Conservation (phyloP, 495 filamentous ascomycete genomes). For the Thermothielavioides terrestris region DNA sequence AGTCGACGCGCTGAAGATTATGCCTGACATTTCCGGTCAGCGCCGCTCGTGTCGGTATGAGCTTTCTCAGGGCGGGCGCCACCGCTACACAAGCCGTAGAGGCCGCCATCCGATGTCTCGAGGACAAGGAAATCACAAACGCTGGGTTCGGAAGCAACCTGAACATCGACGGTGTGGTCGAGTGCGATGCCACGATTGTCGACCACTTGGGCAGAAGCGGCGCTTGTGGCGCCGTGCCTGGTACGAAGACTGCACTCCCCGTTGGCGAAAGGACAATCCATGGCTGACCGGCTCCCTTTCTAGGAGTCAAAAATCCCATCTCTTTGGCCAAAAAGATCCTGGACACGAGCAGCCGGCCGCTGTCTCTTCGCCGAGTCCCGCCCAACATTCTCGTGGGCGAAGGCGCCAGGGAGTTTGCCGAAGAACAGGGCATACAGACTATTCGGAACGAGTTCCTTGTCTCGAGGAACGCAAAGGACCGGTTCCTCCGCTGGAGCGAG, state of each 20-base stretch:
- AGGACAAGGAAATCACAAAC: slow-evolving; percentile 93
- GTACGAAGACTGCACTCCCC: slow-evolving; percentile 44
- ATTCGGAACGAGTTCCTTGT: slow-evolving; percentile 65
- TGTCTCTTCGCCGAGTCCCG: slow-evolving; percentile 79
- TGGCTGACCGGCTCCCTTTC: not conserved
- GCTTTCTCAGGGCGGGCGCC: slow-evolving; percentile 64
- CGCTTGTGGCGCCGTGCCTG: slow-evolving; percentile 78
- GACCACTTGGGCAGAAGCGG: slow-evolving; percentile 88
- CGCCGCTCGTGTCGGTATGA: slow-evolving; percentile 72
- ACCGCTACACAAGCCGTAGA: slow-evolving; percentile 87
- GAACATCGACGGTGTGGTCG: slow-evolving; percentile 79
- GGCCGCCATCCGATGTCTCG: slow-evolving; percentile 73
- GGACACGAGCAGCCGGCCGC: slow-evolving; percentile 57
- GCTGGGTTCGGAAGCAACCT: slow-evolving; percentile 93
- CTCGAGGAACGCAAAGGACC: slow-evolving; percentile 60
- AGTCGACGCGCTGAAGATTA: too few species aligned
- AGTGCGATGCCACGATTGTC: slow-evolving; percentile 88
- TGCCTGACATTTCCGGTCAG: slow-evolving; percentile 49
- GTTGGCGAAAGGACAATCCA: not conserved
- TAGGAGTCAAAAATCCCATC: slow-evolving; percentile 90
- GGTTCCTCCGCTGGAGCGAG: slow-evolving; percentile 66
- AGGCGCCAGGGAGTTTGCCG: slow-evolving; percentile 79
- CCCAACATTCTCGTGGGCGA: slow-evolving; percentile 83
- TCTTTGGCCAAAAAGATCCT: slow-evolving; percentile 75
- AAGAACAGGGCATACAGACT: slow-evolving; percentile 59